These are phyloP conservation scores for Shiraia sp. DNA, from an alignment of 2,329 filamentous ascomycete genomes.

Conservation along the genomic window DNA sequence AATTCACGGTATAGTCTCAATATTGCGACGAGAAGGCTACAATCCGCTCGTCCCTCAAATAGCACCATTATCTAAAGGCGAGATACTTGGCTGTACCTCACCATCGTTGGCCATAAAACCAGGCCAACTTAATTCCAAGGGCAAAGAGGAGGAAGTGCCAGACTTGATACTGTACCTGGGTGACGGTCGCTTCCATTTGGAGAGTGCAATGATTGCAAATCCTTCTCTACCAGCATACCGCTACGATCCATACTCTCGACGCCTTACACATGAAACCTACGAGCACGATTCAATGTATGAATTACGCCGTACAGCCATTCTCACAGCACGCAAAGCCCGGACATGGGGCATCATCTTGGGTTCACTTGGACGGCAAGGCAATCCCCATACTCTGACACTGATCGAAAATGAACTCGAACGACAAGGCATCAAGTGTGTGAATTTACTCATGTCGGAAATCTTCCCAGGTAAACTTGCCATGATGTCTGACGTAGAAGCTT, in stretches of 20 bases:
- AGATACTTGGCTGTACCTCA: constrained; percentile 96
- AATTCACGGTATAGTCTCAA: constrained; percentile 79
- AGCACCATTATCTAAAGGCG: constrained; percentile 86
- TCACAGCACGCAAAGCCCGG: constrained; percentile 71
- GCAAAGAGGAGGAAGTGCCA: constrained; percentile 49
- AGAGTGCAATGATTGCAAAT: constrained; percentile 99
- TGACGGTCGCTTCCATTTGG: constrained; percentile 92
- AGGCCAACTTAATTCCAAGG: constrained; percentile 49
- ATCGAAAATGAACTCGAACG: constrained; percentile 78
- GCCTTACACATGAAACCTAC: constrained; percentile 88
- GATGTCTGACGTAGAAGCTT: constrained; percentile 93
- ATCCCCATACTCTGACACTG: constrained; percentile 85
- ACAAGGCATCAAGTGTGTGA: constrained; percentile 77
- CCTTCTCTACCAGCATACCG: constrained; percentile 87
- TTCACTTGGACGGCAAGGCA: constrained; percentile 89
- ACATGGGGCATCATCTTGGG: constrained; percentile 97
- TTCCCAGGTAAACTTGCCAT: constrained; percentile 93
- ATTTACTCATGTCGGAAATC: constrained; percentile 88
- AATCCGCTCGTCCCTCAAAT: constrained; percentile 88
- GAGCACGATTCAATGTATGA: constrained; percentile 88
- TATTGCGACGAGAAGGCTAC: constrained; percentile 83
- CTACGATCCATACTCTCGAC: constrained; percentile 94
- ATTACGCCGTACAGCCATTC: constrained; percentile 76
- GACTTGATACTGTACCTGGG: constrained; percentile 87
- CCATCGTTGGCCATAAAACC: constrained; percentile 55